Conservation (phyloP, 768 basidiomycete genomes). For the Rhodotorula diobovata region DNA sequence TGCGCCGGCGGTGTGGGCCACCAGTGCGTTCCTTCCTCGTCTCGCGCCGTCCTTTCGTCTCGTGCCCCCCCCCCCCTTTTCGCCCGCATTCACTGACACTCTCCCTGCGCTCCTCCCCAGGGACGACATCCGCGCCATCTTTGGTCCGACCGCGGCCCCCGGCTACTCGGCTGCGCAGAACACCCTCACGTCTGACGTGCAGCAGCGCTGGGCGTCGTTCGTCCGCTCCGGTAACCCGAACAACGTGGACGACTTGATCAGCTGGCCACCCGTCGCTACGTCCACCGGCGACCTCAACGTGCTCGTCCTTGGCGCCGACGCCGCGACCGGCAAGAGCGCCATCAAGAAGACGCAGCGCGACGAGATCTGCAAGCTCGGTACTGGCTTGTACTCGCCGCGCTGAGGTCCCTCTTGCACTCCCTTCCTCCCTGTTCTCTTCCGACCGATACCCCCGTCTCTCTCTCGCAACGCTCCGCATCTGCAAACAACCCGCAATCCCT, state of each 20-base stretch:
- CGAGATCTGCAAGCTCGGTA: neutral
- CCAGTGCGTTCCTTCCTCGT: neutral
- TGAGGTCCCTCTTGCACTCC: neutral
- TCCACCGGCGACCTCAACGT: constrained; percentile 57
- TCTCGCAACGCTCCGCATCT: no score
- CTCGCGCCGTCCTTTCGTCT: no score
- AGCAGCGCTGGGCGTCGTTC: constrained; percentile 66
- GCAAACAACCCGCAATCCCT: no score
- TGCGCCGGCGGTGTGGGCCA: constrained; percentile 28
- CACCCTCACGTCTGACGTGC: constrained; percentile 61
- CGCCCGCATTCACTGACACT: no score
- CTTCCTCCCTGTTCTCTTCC: neutral
- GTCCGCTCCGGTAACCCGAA: constrained; percentile 63
- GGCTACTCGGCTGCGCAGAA: constrained; percentile 41
- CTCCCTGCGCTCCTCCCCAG: neutral
- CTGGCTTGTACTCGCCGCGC: neutral
- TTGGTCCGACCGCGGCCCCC: constrained; percentile 55
- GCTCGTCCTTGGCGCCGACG: constrained; percentile 55
- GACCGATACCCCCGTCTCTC: no score
- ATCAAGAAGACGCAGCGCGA: neutral
- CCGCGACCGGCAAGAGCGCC: neutral
- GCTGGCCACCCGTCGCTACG: constrained; percentile 55
- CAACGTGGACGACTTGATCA: constrained; percentile 34
- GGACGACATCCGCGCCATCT: constrained; percentile 72
- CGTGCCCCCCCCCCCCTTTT: no score